Evolutionary conservation across 1,284 basidiomycete genomes (phyloP), one percentile per base, ranked within the genome.

Genomic region (Coniferiporia sulphurascens): DNA sequence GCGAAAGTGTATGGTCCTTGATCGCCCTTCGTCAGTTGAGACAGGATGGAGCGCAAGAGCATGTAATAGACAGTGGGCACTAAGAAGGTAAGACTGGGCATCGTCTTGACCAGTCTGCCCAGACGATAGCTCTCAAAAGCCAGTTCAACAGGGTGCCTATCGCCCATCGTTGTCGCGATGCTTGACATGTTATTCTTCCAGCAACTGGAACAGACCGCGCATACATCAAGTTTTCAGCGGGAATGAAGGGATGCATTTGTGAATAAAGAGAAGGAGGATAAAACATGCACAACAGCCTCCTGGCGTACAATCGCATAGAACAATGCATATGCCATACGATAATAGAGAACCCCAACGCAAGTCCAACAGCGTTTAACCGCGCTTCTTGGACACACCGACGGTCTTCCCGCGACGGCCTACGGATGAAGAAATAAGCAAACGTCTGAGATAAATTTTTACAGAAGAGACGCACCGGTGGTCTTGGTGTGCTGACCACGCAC

Each of bases 401-500:
- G 92, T 93, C 83, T 94, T 92, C 65, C 90, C 90, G 65, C 91
- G 89, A 77, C 90, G 89, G 74, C 89, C 89, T 91, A 66, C 5
- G 27, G 5, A 27, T 43, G 22, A 55, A 60, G 6, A 3, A 12
- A 52, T 2, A 57, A 48, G 4, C 8, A 54, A 38, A 17, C 6
- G 34, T 49, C 50, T 27, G 55, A 17, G 3, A 43, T 6, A 48
- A 19, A 15, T 51, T 27, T 9, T 12, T 51, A 56, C 34, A 4
- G 15, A 19, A 41, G 2, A 48, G 12, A 8, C 86, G 59, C 67
- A 89, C 94, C 94, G 64, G 97, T 99, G 60, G 97, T 99, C 85
- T 98, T 98, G 69, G 96, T 99, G 86, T 99, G 96, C 75, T 99
- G 97, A 74, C 96, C 96, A 72, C 97, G 82, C 64, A 95, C 93